Evolutionary conservation across 495 filamentous ascomycete genomes (phyloP), one percentile per base, ranked within the genome.

Genomic region (Pseudoneurospora amorphoporcata): DNA sequence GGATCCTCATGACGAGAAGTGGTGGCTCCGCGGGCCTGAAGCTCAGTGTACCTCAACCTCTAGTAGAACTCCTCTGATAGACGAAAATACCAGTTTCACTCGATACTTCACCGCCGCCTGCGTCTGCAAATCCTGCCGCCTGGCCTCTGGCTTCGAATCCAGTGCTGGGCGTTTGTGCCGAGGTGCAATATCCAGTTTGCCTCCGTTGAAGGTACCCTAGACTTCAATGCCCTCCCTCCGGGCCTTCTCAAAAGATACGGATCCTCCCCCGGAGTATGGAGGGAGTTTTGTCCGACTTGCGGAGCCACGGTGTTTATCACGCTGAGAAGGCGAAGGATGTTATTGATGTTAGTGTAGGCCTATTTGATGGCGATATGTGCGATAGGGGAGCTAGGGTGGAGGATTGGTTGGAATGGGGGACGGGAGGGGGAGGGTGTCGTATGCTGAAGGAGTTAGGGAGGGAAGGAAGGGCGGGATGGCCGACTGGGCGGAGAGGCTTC

Each of bases 101-200:
- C 86, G 82, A 65, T 93, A 89, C 79, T 81, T 91, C 3, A 87
- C 89, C 9, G 90, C 89, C 5, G 86, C 86, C n/a, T 92, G 91
- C 77, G 84, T 85, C 0, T 93, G 91, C 78, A 80, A 77, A 5
- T 87, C 87, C 3, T 94, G 91, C 79, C 87, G 90, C 37, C 78
- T 88, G 10, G 79, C 82, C 5, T 86, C 86, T 4, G 91, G 91
- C 3, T 90, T 89, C 76, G 90, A 92, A 86, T 91, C 69, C 88
- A 91, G 73, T 78, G 84, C 9, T 94, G 91, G 90, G 85, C 88
- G 0, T 93, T 92, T 73, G 79, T 92, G 17, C 90, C 90, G 5
- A 85, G 85, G 69, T 78, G 79, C 9, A 90, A 92, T 74, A 88
- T 93, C 73, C 80, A 82, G 69, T 82, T 89, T 39, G 41, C 45